Evolutionary conservation across 2,329 filamentous ascomycete species (phyloP), one percentile per base, ranked within the genome.

Genomic region (Neurospora sp.): DNA sequence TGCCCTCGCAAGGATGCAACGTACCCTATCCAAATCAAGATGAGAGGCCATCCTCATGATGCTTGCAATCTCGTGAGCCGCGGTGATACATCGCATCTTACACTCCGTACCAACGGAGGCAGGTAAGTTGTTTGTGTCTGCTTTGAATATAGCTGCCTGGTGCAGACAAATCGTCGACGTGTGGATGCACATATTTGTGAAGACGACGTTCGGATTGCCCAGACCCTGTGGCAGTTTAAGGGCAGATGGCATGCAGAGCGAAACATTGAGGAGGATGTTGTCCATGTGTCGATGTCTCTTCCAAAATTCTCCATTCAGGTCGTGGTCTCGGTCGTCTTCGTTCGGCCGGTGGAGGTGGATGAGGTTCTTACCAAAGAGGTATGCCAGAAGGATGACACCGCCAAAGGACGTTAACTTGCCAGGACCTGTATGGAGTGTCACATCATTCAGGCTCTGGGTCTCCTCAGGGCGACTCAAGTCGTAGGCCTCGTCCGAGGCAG

Each of bases 81-180:
- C 93, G 28, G 93, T 93, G 71, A 98, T 93, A 76, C 96, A 98
- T 72, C 96, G 88, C 15, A 96, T 88, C 79, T 97, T 97, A 79
- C 94, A 97, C 78, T 98, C 95, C 1, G 91, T 89, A 73, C 92
- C 90, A 66, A 97, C 90, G 19, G 91, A 89, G 1, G 86, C 83
- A 0, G 92, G 89, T 71, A 97, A 82, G 68, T 89, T 87, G 79
- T 97, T 91, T 81, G 93, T 96, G 76, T 98, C 95, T 0, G 94
- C 93, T 78, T 97, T 98, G 85, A 95, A 97, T 23, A 99, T 98
- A 36, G 96, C 96, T 2, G 95, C 96, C 81, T 99, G 96, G 77
- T 99, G 96, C n/a, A 99, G 83, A 79, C 95, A 98, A 69, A 99
- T 98, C 1, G 93, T 93, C 0, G 94, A 97, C 0, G 96, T 97